These are phyloP conservation scores for Larix kaempferi DNA, from an alignment of 75 land plant species.

Conservation along the genomic window DNA sequence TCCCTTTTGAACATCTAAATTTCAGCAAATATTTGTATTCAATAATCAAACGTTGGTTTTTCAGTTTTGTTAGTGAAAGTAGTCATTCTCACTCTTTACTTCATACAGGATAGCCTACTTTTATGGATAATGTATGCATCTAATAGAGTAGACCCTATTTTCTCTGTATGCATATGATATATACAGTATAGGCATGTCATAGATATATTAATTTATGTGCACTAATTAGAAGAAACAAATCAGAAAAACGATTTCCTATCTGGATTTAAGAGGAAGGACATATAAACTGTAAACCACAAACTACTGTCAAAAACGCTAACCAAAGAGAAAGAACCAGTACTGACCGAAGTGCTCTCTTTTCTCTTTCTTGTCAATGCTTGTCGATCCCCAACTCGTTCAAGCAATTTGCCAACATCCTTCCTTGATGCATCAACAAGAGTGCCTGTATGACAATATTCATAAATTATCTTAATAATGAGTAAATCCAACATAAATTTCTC, in stretches of 20 bases:
- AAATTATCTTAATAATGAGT: background rate
- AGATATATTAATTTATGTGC: background rate
- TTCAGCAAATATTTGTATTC: background rate
- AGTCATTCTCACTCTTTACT: background rate
- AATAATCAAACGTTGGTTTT: background rate
- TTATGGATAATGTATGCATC: background rate
- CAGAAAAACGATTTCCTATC: background rate
- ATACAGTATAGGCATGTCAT: background rate
- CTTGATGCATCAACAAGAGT: conserved; percentile 8
- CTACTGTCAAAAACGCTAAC: background rate
- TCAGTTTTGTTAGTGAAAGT: background rate
- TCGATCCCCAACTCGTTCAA: conserved; percentile 6
- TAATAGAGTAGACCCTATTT: background rate
- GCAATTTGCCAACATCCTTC: conserved; percentile 5
- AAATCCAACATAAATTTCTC: background rate
- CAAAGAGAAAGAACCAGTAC: background rate
- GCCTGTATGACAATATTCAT: background rate
- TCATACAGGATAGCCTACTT: background rate
- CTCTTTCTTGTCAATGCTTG: background rate
- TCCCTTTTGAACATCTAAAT: background rate
- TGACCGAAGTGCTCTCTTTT: background rate
- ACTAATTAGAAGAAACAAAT: background rate
- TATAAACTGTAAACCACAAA: conserved; percentile 1
- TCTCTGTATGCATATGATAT: background rate
- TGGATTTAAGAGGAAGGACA: background rate